Evolutionary conservation across 805 yeast genomes (phyloP).

Genomic region (Myxozyma udenii): DNA sequence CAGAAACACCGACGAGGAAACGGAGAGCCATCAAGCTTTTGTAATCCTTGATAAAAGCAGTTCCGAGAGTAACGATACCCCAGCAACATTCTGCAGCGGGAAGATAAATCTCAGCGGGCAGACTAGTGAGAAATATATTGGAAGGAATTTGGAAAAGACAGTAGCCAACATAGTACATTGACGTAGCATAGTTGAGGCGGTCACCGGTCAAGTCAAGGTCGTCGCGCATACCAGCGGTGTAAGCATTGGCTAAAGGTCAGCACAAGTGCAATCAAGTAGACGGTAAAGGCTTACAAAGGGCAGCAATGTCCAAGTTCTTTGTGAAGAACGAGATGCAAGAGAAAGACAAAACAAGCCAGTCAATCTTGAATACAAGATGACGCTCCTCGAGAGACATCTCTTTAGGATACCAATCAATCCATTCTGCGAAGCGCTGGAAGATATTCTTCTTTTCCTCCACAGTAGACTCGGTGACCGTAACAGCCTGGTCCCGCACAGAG

Average conservation of each 20-base stretch:
- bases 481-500: too few relatives aligned
- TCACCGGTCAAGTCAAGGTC: constrained; percentile 59
- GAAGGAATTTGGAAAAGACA: constrained; percentile 43
- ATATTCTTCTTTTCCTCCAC: too few relatives aligned
- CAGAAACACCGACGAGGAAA: constrained; percentile 44
- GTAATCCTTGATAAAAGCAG: constrained; percentile 37
- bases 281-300: too few relatives aligned
- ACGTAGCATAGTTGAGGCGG: constrained; percentile 52
- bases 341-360: constrained; percentile 53
- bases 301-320: constrained; percentile 60
- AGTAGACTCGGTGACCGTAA: too few relatives aligned
- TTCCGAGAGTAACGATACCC: constrained; percentile 38
- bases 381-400: constrained; percentile 45
- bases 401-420: constrained; percentile 17
- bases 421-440: constrained; percentile 16
- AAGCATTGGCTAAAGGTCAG: constrained; percentile 67
- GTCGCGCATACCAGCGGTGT: constrained; percentile 60
- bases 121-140: constrained; percentile 41
- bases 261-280: too few relatives aligned
- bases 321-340: constrained; percentile 64
- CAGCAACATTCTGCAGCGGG: constrained; percentile 44
- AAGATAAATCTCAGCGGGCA: constrained; percentile 33
- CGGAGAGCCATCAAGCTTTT: constrained; percentile 39
- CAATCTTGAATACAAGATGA: constrained; percentile 52
- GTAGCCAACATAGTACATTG: constrained; percentile 39